Evolutionary conservation across 805 yeast genomes (phyloP).

Genomic region (Isabelozyma rhagii): DNA sequence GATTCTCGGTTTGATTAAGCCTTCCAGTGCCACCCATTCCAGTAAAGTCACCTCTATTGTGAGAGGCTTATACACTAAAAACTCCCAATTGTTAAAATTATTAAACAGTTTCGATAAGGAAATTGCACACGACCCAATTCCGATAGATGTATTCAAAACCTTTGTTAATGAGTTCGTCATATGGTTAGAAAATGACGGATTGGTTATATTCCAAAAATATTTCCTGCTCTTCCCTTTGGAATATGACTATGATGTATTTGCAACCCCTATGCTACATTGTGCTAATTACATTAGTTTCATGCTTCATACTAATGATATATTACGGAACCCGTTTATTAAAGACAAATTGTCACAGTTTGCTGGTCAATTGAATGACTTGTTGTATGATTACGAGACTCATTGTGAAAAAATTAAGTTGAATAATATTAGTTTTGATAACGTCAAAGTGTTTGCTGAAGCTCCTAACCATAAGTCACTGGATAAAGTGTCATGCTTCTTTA

Average conservation of each 20-base stretch:
- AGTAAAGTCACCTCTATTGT: conserved; percentile 23
- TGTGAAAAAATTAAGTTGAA: conserved; percentile 18
- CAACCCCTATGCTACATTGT: conserved; percentile 31
- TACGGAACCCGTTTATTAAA: conserved; percentile 39
- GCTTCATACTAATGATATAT: conserved; percentile 11
- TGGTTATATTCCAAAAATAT: conserved; percentile 34
- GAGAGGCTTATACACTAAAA: conserved; percentile 40
- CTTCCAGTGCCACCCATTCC: conserved; percentile 22
- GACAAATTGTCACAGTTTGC: conserved; percentile 22
- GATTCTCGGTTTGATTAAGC: conserved; percentile 30
- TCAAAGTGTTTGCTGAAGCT: conserved; percentile 23
- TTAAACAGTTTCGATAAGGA: conserved; percentile 13
- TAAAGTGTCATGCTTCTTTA: conserved; percentile 37
- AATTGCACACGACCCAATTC: conserved; percentile 12
- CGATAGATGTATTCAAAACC: conserved; percentile 27
- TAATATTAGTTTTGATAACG: conserved; percentile 33
- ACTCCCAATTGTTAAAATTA: conserved; percentile 22
- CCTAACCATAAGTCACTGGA: neutral
- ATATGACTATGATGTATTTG: conserved; percentile 15
- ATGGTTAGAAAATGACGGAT: conserved; percentile 35
- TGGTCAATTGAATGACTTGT: conserved; percentile 11
- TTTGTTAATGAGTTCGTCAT: conserved; percentile 37
- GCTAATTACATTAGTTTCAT: conserved; percentile 26
- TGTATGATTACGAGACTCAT: conserved; percentile 10
- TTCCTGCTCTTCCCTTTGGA: conserved; percentile 11